phyloP scores from a whole-genome alignment of 106 monocot genomes.

The Allium cepa region DNA sequence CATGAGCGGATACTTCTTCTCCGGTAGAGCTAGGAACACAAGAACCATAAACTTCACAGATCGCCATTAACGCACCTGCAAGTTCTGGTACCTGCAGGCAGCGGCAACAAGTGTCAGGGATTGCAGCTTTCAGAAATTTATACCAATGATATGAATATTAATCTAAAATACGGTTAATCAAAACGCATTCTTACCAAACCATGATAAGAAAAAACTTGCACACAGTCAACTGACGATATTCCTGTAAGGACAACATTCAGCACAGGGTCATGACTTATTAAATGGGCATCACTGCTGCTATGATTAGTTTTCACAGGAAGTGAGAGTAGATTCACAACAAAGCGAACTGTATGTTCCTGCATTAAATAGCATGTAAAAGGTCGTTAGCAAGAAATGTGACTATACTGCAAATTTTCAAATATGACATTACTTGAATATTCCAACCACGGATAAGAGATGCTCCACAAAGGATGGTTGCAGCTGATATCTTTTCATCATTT shows the following conservation, averaged over 20 bases:
- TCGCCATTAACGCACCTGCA: slow-evolving; percentile 87
- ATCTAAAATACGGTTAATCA: neutral
- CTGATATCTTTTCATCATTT: slow-evolving; percentile 74
- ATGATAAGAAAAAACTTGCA: slow-evolving; percentile 89
- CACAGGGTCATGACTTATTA: slow-evolving; percentile 74
- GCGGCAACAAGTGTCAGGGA: no score
- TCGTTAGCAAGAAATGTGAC: neutral
- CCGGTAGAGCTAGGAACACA: slow-evolving; percentile 56
- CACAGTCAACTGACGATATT: slow-evolving; percentile 94
- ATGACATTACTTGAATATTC: slow-evolving; percentile 77
- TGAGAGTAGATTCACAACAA: slow-evolving; percentile 84
- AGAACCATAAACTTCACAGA: slow-evolving; percentile 92
- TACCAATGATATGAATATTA: neutral
- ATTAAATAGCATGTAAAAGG: neutral
- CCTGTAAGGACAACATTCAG: slow-evolving; percentile 76
- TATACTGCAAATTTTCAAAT: neutral
- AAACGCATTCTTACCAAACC: slow-evolving; percentile 62
- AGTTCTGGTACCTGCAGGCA: slow-evolving; percentile 80
- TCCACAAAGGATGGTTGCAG: slow-evolving; percentile 84
- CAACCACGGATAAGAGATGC: slow-evolving; percentile 88
- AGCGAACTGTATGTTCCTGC: slow-evolving; percentile 78
- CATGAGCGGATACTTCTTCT: slow-evolving; percentile 66
- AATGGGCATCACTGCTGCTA: slow-evolving; percentile 67
- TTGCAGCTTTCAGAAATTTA: neutral
- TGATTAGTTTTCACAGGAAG: slow-evolving; percentile 67